Percentiles rank a stretch among this genome's conserved stretches.
These are phyloP conservation scores for Brassica carinata DNA, from an alignment of 345 rosid species.

Conservation along the genomic window DNA sequence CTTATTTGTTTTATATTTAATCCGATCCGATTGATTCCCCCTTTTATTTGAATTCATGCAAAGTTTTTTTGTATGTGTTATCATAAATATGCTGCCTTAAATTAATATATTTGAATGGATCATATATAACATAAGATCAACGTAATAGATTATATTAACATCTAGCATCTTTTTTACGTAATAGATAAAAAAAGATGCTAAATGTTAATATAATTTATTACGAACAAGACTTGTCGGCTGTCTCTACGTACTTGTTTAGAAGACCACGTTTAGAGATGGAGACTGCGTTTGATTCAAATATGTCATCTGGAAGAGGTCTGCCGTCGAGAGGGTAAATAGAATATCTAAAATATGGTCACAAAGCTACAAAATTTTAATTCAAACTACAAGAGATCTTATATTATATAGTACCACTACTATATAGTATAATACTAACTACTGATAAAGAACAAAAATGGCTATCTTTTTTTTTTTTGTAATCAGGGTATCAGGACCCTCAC, in stretches of 20 bases:
- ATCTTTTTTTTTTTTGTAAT: no score
- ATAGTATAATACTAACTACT: neutral
- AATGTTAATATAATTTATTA: no score
- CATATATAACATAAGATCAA: neutral
- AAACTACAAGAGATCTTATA: constrained; percentile 11
- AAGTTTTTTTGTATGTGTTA: neutral
- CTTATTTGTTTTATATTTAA: neutral
- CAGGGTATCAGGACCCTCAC: no score
- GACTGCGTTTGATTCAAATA: constrained; percentile 17
- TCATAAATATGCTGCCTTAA: neutral
- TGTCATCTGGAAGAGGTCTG: neutral
- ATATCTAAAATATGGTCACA: constrained; percentile 8
- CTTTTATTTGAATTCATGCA: neutral
- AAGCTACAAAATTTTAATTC: constrained; percentile 30
- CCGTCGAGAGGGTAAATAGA: constrained; percentile 16
- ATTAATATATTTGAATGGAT: neutral
- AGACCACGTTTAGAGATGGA: constrained; percentile 10
- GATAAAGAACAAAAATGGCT: constrained; percentile 6
- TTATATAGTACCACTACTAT: no score
- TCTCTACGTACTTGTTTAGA: constrained; percentile 15
- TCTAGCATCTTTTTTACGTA: no score
- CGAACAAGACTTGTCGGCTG: constrained; percentile 21
- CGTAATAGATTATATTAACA: neutral
- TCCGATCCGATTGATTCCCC: neutral
- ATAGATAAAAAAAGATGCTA: no score